Base-by-base conservation (phyloP, 73 alveolate species). In the Durusdinium trenchii region DNA sequence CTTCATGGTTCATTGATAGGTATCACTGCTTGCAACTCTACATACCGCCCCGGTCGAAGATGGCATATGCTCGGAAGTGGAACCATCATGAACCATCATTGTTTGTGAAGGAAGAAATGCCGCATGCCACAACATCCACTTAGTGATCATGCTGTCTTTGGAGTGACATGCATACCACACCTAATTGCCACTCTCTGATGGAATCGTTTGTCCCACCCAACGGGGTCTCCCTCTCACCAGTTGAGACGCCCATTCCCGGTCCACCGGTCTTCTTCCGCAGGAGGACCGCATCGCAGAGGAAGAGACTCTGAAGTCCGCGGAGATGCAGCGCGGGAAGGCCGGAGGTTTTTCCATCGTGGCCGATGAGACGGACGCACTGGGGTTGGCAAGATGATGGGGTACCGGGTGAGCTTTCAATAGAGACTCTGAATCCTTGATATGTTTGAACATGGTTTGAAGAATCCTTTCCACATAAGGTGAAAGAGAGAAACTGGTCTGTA, bases 251-350 rank as follows among this genome's bases (percentile, higher is more conserved):
- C 69, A 23, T 57, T 57, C 32, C 23, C 32, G 32, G 23, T 12
- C 23, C 32, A 57, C 32, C 69, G 23, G 69, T 23, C n/a, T 75
- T 35, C 48, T 38, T 5, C 61, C 6, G 61, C 96, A 91, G 98
- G 98, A 91, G 10, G 98, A 91, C 60, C 98, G 98, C 50, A 91
- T 91, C 46, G 87, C 98, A 9, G 98, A 91, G 45, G 98, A 91
- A n/a, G 82, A 91, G 86, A 67, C 98, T 60, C 57, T 91, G 76
- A 91, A 91, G 42, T 52, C 89, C 18, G 98, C 98, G 46, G 85
- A 75, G 50, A 43, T 78, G 43, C 98, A 91, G 87, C 98, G 98
- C 20, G 89, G 98, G 57, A 67, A 91, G 98, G 98, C 82, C 36
- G 7, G 28, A 36, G 16, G 36, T 36, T 3, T 30, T 7, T 71